Conservation (phyloP, 306 rosid species). For the Hippophae gyantsensis region DNA sequence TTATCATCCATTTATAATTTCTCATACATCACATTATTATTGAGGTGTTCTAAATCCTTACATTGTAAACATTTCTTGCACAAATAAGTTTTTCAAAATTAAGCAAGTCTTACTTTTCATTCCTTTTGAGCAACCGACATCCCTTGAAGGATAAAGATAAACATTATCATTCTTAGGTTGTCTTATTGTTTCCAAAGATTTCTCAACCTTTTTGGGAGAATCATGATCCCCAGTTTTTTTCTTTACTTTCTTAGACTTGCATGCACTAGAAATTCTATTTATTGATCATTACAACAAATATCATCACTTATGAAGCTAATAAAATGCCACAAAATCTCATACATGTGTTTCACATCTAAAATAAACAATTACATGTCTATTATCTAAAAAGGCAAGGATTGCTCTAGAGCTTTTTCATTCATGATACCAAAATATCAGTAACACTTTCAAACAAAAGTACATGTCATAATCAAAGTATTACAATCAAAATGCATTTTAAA, state of each 20-base stretch:
- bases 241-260: conserved; percentile 22
- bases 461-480: no score
- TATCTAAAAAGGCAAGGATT: no score
- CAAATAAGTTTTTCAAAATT: neutral
- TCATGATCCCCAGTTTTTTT: conserved; percentile 26
- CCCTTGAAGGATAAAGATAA: conserved; percentile 27
- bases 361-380: no score
- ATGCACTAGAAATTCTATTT: conserved; percentile 8
- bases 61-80: neutral
- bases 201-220: conserved; percentile 5
- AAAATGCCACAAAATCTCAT: no score
- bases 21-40: no score
- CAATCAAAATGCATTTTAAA: no score
- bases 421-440: no score
- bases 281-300: neutral
- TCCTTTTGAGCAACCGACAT: conserved; percentile 33
- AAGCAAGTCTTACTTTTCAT: conserved; percentile 33
- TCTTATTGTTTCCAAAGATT: conserved; percentile 14
- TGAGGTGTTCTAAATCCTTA: neutral
- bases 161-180: conserved; percentile 17
- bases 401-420: no score
- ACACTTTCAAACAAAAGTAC: no score
- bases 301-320: no score
- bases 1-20: no score
- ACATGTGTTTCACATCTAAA: no score